These are phyloP conservation scores for Agaricus bisporus DNA, from an alignment of 768 basidiomycete genomes.

Conservation along the genomic window DNA sequence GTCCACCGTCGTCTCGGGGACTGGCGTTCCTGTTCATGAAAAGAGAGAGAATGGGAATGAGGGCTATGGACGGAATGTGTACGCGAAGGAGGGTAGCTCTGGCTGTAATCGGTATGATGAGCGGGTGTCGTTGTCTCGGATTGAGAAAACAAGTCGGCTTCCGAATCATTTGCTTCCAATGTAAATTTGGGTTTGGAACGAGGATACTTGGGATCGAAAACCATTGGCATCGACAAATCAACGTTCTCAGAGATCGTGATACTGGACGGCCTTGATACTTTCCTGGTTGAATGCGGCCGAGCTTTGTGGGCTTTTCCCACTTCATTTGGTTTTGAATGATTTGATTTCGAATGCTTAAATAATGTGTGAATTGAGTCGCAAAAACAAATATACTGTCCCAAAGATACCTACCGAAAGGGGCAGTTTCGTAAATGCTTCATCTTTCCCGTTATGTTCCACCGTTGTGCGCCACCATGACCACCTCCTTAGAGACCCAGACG, in stretches of 20 bases:
- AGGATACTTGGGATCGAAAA: not conserved
- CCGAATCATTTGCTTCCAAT: constrained; percentile 6
- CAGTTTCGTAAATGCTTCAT: too few relatives aligned
- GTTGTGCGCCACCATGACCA: constrained; percentile 5
- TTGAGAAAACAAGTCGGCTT: not conserved
- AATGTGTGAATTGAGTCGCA: not conserved
- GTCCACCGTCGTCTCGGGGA: constrained; percentile 22
- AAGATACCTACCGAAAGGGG: too few relatives aligned
- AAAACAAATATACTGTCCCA: not conserved
- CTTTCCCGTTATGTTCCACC: too few relatives aligned
- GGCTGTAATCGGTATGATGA: not conserved
- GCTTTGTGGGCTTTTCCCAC: not conserved
- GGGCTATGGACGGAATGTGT: constrained; percentile 1
- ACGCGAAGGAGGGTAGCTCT: constrained; percentile 2
- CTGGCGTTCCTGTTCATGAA: not conserved
- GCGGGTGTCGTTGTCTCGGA: not conserved
- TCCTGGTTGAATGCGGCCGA: not conserved
- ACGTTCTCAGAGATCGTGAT: not conserved
- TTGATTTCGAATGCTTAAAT: too few relatives aligned
- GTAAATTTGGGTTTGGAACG: constrained; percentile 4
- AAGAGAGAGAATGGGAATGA: constrained; percentile 4
- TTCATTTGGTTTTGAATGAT: too few relatives aligned
- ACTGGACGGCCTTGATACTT: not conserved
- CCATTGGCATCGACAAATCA: not conserved
- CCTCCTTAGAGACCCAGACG: not conserved